phyloP scores from a whole-genome alignment of 2,329 filamentous ascomycete genomes.

The Eutypella sp. region DNA sequence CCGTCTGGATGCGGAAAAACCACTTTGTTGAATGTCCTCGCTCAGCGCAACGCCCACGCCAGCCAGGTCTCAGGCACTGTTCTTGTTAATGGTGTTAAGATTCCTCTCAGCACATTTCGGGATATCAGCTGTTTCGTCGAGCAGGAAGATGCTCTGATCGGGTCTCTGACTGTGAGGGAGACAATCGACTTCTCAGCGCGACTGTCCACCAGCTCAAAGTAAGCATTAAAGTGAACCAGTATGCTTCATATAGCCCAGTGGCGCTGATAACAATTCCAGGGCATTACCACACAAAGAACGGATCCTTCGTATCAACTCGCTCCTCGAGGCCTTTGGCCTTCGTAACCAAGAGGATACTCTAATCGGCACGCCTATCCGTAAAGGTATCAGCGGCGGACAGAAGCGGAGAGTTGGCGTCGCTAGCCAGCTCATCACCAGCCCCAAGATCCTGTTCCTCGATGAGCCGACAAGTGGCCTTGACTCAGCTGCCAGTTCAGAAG shows the following conservation, averaged over 20 bases:
- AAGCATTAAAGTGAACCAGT: constrained; percentile 11
- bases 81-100: constrained; percentile 57
- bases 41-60: constrained; percentile 55
- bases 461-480: constrained; percentile 83
- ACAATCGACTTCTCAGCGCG: constrained; percentile 74
- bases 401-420: constrained; percentile 77
- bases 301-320: constrained; percentile 55
- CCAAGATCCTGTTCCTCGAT: constrained; percentile 76
- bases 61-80: constrained; percentile 45
- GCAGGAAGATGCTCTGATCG: constrained; percentile 81
- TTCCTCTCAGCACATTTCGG: constrained; percentile 53
- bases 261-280: constrained; percentile 25
- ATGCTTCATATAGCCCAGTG: not conserved
- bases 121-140: constrained; percentile 74
- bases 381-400: constrained; percentile 81
- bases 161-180: constrained; percentile 73
- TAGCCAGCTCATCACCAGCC: constrained; percentile 74
- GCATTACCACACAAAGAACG: constrained; percentile 48
- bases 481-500: constrained; percentile 70
- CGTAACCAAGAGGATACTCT: constrained; percentile 63
- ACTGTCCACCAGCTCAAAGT: constrained; percentile 52
- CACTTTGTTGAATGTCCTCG: constrained; percentile 75
- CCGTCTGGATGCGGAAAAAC: constrained; percentile 73
- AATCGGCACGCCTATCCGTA: constrained; percentile 76
- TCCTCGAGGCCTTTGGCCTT: constrained; percentile 71